Evolutionary conservation across 2,329 filamentous ascomycete species (phyloP).

Genomic region (Grosmannia huntii): DNA sequence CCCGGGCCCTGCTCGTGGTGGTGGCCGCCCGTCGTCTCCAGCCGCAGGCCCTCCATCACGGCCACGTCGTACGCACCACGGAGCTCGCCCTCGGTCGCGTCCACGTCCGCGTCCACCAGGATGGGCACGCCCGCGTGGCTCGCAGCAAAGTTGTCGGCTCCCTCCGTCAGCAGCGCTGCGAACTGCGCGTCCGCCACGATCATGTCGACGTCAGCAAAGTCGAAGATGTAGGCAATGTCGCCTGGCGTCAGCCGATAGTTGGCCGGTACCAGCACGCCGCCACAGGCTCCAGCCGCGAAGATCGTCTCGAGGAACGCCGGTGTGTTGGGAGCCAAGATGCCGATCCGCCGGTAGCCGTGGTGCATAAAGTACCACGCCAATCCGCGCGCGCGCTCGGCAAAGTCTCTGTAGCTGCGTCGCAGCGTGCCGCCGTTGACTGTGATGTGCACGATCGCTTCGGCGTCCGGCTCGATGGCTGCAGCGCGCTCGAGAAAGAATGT

Average conservation of each 20-base stretch:
- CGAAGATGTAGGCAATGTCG: slow-evolving; percentile 84
- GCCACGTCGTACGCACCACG: slow-evolving; percentile 74
- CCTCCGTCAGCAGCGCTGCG: slow-evolving; percentile 41
- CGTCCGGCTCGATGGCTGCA: slow-evolving; percentile 76
- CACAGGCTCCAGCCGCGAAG: slow-evolving; percentile 74
- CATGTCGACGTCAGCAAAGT: slow-evolving; percentile 71
- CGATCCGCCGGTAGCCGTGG: slow-evolving; percentile 61
- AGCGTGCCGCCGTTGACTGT: slow-evolving; percentile 65
- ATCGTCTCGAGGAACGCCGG: slow-evolving; percentile 87
- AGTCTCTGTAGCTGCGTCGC: slow-evolving; percentile 64
- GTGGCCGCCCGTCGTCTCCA: slow-evolving; percentile 44
- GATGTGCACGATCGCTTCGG: slow-evolving; percentile 72
- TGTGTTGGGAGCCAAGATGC: slow-evolving; percentile 82
- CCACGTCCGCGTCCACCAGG: slow-evolving; percentile 72
- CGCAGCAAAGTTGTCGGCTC: slow-evolving; percentile 42
- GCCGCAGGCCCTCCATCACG: slow-evolving; percentile 63
- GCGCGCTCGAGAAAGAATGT: slow-evolving; percentile 74
- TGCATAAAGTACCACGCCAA: slow-evolving; percentile 78
- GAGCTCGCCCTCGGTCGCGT: slow-evolving; percentile 58
- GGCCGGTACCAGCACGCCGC: slow-evolving; percentile 58
- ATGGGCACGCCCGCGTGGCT: slow-evolving; percentile 52
- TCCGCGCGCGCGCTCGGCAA: slow-evolving; percentile 75
- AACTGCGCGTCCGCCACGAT: slow-evolving; percentile 85
- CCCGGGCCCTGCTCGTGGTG: slow-evolving; percentile 24
- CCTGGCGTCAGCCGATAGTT: slow-evolving; percentile 60